phyloP scores from a whole-genome alignment of 495 filamentous ascomycete species.

The Bacidia rubella region DNA sequence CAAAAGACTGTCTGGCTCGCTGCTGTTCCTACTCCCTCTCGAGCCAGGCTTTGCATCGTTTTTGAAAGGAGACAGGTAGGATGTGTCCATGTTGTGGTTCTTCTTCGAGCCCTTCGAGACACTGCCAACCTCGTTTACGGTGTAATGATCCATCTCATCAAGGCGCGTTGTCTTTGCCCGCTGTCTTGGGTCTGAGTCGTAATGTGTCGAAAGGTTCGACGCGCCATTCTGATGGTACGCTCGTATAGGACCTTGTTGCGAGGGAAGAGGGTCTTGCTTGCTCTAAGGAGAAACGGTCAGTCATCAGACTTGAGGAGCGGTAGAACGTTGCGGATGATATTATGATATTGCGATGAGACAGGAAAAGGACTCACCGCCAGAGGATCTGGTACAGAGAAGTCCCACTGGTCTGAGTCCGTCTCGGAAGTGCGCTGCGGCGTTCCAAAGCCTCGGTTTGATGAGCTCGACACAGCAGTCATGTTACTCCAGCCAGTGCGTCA shows the following conservation, averaged over 20 bases:
- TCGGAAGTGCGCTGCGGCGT: not conserved
- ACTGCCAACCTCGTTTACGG: not conserved
- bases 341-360: too few species aligned
- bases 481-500: not conserved
- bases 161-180: not conserved
- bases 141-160: not conserved
- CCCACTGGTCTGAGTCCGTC: slow-evolving; percentile 25
- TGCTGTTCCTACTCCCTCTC: slow-evolving; percentile 40
- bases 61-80: slow-evolving; percentile 16
- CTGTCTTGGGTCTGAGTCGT: not conserved
- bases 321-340: too few species aligned
- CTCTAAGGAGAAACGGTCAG: too few species aligned
- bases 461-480: not conserved
- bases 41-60: slow-evolving; percentile 20
- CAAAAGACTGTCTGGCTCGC: slow-evolving; percentile 41
- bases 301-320: too few species aligned
- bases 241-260: not conserved
- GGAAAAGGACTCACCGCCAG: slow-evolving; percentile 30
- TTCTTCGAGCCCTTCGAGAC: slow-evolving; percentile 1
- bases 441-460: not conserved
- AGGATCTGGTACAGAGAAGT: slow-evolving; percentile 32
- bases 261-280: not conserved
- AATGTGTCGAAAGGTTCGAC: not conserved
- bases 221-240: not conserved
- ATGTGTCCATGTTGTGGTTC: slow-evolving; percentile 10